A percentile compares a stretch with the other conserved stretches of the same genome.
Evolutionary conservation across 192 early-diverging fungal species (phyloP).

Genomic region (Lunasporangiospora selenospora): DNA sequence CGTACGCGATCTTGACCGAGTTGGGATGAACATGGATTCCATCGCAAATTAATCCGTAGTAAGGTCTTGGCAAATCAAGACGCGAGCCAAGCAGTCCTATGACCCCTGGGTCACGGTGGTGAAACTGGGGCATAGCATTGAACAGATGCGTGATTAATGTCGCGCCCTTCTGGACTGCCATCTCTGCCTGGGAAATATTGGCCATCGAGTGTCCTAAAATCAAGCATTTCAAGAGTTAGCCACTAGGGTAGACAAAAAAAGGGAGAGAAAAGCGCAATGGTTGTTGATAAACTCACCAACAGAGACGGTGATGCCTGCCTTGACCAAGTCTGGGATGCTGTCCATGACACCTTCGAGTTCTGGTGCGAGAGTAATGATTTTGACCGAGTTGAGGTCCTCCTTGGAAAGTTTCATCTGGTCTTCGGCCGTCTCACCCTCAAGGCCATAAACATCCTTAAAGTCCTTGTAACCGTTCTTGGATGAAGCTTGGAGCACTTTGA

Average conservation of each 20-base stretch:
- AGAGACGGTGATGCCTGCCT: slow-evolving; percentile 69
- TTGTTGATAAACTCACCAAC: slow-evolving; percentile 49
- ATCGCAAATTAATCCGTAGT: slow-evolving; percentile 86
- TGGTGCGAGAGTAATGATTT: slow-evolving; percentile 80
- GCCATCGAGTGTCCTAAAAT: slow-evolving; percentile 75
- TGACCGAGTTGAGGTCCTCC: slow-evolving; percentile 61
- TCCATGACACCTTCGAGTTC: slow-evolving; percentile 78
- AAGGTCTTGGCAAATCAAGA: slow-evolving; percentile 65
- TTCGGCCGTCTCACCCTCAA: slow-evolving; percentile 50
- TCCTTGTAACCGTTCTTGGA: slow-evolving; percentile 66
- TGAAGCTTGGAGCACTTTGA: slow-evolving; percentile 62
- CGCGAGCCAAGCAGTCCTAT: slow-evolving; percentile 76
- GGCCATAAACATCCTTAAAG: slow-evolving; percentile 76
- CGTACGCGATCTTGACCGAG: slow-evolving; percentile 82
- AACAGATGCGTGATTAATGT: slow-evolving; percentile 84
- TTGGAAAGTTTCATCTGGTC: slow-evolving; percentile 16
- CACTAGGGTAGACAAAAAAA: not conserved
- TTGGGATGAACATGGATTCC: slow-evolving; percentile 86
- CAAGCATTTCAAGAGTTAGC: too few species aligned
- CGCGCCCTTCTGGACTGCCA: slow-evolving; percentile 66
- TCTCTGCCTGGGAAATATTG: slow-evolving; percentile 66
- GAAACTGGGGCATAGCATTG: slow-evolving; percentile 89
- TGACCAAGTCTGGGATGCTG: slow-evolving; percentile 67
- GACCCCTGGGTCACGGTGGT: slow-evolving; percentile 87
- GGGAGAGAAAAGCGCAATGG: not conserved